phyloP scores from a whole-genome alignment of 495 filamentous ascomycete genomes.

The Penicillium coffeae region DNA sequence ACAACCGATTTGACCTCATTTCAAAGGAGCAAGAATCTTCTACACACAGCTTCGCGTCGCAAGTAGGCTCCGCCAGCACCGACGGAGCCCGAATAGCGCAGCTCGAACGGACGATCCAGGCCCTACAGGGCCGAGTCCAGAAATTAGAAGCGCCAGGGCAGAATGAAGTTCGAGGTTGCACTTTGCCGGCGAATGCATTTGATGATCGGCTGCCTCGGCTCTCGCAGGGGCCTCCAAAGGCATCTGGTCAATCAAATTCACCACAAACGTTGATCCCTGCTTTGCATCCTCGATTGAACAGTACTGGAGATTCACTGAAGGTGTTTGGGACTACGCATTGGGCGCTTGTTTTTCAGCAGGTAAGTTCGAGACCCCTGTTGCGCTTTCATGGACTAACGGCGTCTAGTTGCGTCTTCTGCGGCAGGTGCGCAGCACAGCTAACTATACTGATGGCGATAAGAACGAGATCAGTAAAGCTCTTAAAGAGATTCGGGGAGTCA shows the following conservation, averaged over 20 bases:
- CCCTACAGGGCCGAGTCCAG: slow-evolving; percentile 16
- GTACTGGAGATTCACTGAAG: slow-evolving; percentile 27
- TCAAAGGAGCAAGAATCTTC: background rate
- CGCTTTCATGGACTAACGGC: slow-evolving; percentile 7
- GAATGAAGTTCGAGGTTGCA: background rate
- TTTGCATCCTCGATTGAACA: slow-evolving; percentile 14
- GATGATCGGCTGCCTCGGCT: background rate
- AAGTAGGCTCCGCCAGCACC: background rate
- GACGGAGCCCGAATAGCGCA: slow-evolving; percentile 10
- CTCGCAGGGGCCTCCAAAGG: background rate
- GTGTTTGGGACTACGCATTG: slow-evolving; percentile 42
- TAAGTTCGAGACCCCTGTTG: slow-evolving; percentile 9
- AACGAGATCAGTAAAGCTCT: slow-evolving; percentile 26
- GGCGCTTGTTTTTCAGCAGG: slow-evolving; percentile 37
- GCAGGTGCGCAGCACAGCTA: slow-evolving; percentile 12
- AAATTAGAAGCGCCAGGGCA: slow-evolving; percentile 8
- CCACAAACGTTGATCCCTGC: slow-evolving; percentile 15
- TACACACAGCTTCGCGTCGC: background rate
- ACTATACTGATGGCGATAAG: slow-evolving; percentile 1
- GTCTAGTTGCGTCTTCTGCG: slow-evolving; percentile 13
- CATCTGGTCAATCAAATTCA: background rate
- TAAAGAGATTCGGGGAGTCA: slow-evolving; percentile 20
- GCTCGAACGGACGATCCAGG: slow-evolving; percentile 11
- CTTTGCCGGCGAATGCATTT: background rate
- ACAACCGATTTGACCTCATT: slow-evolving; percentile 3